These are phyloP conservation scores for Yamadazyma takamatsuzukensis DNA, from an alignment of 805 yeast species.

Conservation along the genomic window DNA sequence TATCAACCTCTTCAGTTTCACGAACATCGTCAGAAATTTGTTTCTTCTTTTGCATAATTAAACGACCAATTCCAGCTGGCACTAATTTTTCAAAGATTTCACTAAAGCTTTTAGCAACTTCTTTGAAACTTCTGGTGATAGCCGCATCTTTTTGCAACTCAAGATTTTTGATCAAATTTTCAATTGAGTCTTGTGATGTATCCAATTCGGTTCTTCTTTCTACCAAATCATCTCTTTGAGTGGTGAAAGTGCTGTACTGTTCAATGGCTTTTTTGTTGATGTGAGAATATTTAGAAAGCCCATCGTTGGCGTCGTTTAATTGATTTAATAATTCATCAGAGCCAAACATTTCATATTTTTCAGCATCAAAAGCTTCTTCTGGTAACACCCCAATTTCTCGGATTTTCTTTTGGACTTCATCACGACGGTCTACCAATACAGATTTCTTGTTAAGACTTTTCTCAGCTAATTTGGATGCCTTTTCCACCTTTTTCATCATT, in stretches of 20 bases:
- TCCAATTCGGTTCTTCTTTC: conserved; percentile 67
- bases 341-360: conserved; percentile 35
- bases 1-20: conserved; percentile 11
- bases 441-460: conserved; percentile 60
- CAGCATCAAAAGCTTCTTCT: conserved; percentile 65
- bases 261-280: conserved; percentile 89
- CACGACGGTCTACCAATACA: conserved; percentile 55
- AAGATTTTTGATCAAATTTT: conserved; percentile 62
- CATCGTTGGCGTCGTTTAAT: conserved; percentile 53
- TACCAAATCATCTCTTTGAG: conserved; percentile 64
- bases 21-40: conserved; percentile 15
- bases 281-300: conserved; percentile 62
- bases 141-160: conserved; percentile 81
- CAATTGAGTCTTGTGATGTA: conserved; percentile 68
- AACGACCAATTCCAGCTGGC: conserved; percentile 74
- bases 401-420: conserved; percentile 67
- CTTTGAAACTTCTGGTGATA: conserved; percentile 70
- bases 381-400: conserved; percentile 87
- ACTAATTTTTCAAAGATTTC: conserved; percentile 77
- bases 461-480: conserved; percentile 61
- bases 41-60: conserved; percentile 56
- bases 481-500: conserved; percentile 54
- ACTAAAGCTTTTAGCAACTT: conserved; percentile 69
- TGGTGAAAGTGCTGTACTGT: conserved; percentile 69
- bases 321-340: conserved; percentile 53